These are phyloP conservation scores for Saccharomyces kudriavzevii DNA, from an alignment of 805 yeast genomes.

Conservation along the genomic window DNA sequence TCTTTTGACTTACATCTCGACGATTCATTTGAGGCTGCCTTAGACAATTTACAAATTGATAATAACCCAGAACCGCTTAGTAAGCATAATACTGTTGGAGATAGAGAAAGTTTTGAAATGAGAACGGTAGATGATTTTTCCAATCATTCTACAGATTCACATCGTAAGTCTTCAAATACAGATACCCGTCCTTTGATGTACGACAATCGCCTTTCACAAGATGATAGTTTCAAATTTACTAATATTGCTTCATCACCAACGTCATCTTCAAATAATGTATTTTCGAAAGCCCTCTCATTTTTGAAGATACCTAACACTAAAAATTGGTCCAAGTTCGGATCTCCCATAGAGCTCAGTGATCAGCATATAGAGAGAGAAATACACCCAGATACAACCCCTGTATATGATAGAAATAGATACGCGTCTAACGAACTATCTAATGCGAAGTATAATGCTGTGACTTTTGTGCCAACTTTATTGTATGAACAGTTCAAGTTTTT, in stretches of 20 bases:
- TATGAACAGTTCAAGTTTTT: conserved; percentile 96
- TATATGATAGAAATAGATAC: conserved; percentile 30
- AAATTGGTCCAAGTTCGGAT: background rate
- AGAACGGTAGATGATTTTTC: conserved; percentile 14
- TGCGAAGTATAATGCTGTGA: conserved; percentile 84
- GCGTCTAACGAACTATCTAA: conserved; percentile 81
- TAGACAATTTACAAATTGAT: conserved; percentile 42
- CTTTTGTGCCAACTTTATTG: conserved; percentile 80
- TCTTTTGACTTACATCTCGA: conserved; percentile 58
- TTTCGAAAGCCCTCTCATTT: conserved; percentile 15
- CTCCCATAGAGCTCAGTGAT: conserved; percentile 15
- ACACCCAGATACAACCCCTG: conserved; percentile 36
- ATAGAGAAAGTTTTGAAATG: conserved; percentile 26
- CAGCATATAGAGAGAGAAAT: conserved; percentile 34
- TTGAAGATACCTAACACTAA: conserved; percentile 20
- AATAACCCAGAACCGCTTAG: conserved; percentile 22
- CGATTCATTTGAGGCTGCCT: conserved; percentile 52
- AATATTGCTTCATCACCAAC: conserved; percentile 1
- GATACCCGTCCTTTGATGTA: conserved; percentile 15
- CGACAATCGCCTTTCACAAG: conserved; percentile 4
- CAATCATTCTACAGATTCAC: conserved; percentile 1
- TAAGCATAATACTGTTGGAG: conserved; percentile 11
- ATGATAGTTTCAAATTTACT: background rate
- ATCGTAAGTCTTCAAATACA: conserved; percentile 13
- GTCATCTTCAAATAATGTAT: background rate